Base-by-base conservation (phyloP, 495 filamentous ascomycete species). In the Geoglossum glabrum region DNA sequence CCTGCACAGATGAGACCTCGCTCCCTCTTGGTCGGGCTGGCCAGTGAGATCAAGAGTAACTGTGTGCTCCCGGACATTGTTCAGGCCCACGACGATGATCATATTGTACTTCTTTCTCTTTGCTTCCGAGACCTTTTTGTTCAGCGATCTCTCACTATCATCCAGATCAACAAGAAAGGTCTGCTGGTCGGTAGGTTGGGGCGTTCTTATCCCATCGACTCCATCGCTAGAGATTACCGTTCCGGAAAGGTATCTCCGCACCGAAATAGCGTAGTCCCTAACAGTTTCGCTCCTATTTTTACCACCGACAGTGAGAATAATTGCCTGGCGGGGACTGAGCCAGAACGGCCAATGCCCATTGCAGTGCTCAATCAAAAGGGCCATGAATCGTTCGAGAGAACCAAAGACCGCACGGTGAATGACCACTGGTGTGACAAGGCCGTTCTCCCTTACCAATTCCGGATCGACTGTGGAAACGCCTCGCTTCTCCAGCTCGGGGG, bases 321-420 rank as follows among this genome's bases (percentile, higher is more conserved):
- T 80, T 28, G 79, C 80, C 64, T 92, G 90, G 6, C 81, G 78
- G 1, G 90, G 90, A 45, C 85, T 89, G 28, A 96, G 71, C 90
- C 90, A 96, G 67, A 95, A 90, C 5, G 90, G 90, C 81, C 86
- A 93, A 57, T 75, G 79, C 2, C 88, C 87, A 25, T 79, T 74
- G 63, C 90, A 84, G 50, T 87, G 81, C 68, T 95, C 90, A 57
- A 94, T 90, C 34, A 95, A 69, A 30, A 96, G 69, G 10, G 90
- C 89, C 71, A 95, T 80, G 58, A 95, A 83, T 23, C 90, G 75
- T 69, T 96, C 90, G 21, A 95, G 71, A 0, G 85, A 90, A 15
- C 90, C 90, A 52, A 94, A 74, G 36, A 95, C 83, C 11, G 90
- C 90, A 34, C 90, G 81, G 65, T 96, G 90, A 58, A 96, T 81